Evolutionary conservation across 1,284 basidiomycete species (phyloP).

Genomic region (Rhodotorula sp.): DNA sequence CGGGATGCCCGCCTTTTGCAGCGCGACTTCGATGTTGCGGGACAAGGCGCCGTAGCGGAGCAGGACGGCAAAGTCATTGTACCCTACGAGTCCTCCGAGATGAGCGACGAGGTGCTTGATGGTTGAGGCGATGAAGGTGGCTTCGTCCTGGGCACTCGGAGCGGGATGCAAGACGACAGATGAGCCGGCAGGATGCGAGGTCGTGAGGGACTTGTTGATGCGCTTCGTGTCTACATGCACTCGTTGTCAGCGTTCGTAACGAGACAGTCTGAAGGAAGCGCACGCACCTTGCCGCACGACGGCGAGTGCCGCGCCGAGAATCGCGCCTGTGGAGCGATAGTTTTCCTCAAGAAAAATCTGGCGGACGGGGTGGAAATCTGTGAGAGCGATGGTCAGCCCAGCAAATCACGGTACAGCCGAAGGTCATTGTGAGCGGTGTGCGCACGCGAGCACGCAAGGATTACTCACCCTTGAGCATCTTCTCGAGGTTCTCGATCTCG

Average conservation of each 20-base stretch:
- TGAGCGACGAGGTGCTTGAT: slow-evolving; percentile 73
- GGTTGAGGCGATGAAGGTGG: slow-evolving; percentile 70
- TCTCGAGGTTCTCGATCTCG: slow-evolving; percentile 72
- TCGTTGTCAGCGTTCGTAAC: neutral
- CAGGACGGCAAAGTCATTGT: slow-evolving; percentile 76
- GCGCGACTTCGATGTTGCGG: slow-evolving; percentile 68
- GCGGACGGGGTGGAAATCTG: slow-evolving; percentile 58
- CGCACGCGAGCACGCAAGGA: too few species aligned
- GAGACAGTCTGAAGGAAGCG: neutral
- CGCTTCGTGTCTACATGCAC: slow-evolving; percentile 61
- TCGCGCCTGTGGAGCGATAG: slow-evolving; percentile 78
- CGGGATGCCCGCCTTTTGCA: slow-evolving; percentile 76
- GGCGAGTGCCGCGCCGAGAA: slow-evolving; percentile 70
- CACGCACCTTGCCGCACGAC: slow-evolving; percentile 75
- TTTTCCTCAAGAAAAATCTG: slow-evolving; percentile 81
- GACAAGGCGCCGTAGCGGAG: slow-evolving; percentile 81
- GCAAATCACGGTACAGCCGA: too few species aligned
- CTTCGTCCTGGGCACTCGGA: slow-evolving; percentile 57
- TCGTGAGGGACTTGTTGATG: slow-evolving; percentile 71
- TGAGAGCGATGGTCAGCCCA: too few species aligned
- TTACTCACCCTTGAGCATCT: slow-evolving; percentile 66
- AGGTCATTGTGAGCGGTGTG: too few species aligned
- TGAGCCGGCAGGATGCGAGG: slow-evolving; percentile 64
- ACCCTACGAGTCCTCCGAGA: slow-evolving; percentile 68
- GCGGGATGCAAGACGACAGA: slow-evolving; percentile 57